Evolutionary conservation across 805 yeast genomes (phyloP).

Genomic region (Saturnispora serradocipensis): DNA sequence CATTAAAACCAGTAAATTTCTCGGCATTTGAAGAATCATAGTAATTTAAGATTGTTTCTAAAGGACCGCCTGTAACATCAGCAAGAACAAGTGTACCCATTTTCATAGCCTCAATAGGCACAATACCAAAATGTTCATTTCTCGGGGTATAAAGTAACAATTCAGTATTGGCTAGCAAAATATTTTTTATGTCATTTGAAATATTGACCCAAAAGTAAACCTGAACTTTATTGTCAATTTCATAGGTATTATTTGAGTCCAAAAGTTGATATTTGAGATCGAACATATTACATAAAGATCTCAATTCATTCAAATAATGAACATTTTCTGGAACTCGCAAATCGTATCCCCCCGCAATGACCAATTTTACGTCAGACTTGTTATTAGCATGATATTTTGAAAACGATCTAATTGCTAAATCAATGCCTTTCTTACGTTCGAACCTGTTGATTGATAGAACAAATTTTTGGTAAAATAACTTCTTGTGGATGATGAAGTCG

Average conservation of each 20-base stretch:
- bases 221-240: slow-evolving; percentile 2
- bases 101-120: slow-evolving; percentile 92
- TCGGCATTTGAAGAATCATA: slow-evolving; percentile 7
- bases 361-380: slow-evolving; percentile 36
- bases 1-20: slow-evolving; percentile 51
- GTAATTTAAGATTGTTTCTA: slow-evolving; percentile 55
- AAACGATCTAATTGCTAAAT: slow-evolving; percentile 65
- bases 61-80: slow-evolving; percentile 84
- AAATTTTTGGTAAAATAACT: slow-evolving; percentile 32
- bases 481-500: slow-evolving; percentile 26
- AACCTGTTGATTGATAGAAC: slow-evolving; percentile 80
- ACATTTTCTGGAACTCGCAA: slow-evolving; percentile 65
- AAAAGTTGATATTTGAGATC: slow-evolving; percentile 2
- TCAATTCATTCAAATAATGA: slow-evolving; percentile 55
- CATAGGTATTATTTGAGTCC: not conserved
- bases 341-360: slow-evolving; percentile 92
- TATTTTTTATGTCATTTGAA: slow-evolving; percentile 52
- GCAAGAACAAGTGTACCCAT: slow-evolving; percentile 79
- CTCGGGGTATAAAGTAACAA: slow-evolving; percentile 81
- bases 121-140: slow-evolving; percentile 94
- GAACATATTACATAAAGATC: slow-evolving; percentile 32
- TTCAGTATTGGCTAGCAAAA: slow-evolving; percentile 47
- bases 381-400: slow-evolving; percentile 31
- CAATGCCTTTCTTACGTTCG: slow-evolving; percentile 77
- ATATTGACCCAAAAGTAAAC: slow-evolving; percentile 68